phyloP scores from a whole-genome alignment of 2,329 filamentous ascomycete species.

The Verticillium zaregamsianum region DNA sequence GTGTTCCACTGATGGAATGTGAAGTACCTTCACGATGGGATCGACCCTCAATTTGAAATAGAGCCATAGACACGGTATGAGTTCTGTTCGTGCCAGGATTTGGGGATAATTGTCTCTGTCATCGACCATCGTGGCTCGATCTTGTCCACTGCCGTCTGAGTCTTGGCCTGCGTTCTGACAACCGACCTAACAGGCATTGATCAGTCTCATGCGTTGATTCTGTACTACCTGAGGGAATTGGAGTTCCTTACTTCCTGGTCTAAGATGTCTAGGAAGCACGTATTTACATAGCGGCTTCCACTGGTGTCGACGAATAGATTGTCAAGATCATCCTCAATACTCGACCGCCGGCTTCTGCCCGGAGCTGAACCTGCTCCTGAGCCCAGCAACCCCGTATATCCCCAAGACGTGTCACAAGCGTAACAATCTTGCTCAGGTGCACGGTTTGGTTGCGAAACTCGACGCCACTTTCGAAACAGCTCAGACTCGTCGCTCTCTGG shows the following conservation, averaged over 20 bases:
- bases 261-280: neutral
- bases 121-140: neutral
- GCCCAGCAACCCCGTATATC: neutral
- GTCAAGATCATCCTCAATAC: neutral
- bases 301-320: neutral
- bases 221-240: too few species aligned
- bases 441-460: neutral
- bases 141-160: neutral
- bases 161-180: neutral
- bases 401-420: neutral
- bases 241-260: neutral
- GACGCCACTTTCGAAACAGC: neutral
- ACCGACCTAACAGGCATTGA: neutral
- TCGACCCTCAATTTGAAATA: neutral
- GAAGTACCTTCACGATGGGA: constrained; percentile 1
- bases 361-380: neutral
- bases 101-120: neutral
- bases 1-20: neutral
- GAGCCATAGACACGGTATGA: neutral
- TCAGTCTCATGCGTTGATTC: neutral
- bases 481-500: neutral
- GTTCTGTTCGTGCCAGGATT: neutral
- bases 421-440: neutral
- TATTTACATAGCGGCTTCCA: neutral
- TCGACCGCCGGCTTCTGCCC: neutral